Base-by-base conservation (phyloP, 106 monocot species). In the Platanthera zijinensis region DNA sequence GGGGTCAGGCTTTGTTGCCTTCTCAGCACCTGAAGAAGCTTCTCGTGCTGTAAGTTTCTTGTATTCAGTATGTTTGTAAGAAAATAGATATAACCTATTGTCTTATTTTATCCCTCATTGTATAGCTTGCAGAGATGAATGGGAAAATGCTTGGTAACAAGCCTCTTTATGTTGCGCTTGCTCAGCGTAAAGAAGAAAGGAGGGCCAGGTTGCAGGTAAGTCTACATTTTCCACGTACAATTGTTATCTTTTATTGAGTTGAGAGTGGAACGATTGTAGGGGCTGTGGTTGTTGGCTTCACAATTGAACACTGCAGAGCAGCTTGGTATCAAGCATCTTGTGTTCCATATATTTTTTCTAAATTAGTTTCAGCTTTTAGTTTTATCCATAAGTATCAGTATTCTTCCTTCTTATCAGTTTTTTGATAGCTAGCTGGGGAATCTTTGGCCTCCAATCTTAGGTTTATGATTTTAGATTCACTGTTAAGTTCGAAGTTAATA, bases 121-220 rank as follows among this genome's bases (percentile, higher is more conserved):
- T 75, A 25, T 77, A 92, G 91, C 54, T 92, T 57, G 8, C 63
- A 8, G 86, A 88, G 66, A 92, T 92, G 91, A 92, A 92, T 78
- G 88, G 91, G 57, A 92, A 86, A 84, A 92, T 92, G 85, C 56
- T 92, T 74, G 84, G 78, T 48, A 80, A 83, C 76, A 92, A 92
- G 71, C 91, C 91, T 78, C 74, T 91, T 18, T 91, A 91, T 82
- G 91, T 91, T 76, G 91, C 91, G 25, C 54, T 84, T 73, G 91
- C 91, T 53, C 91, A 92, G 51, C 91, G 88, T 48, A 92, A 92
- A 81, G 91, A 92, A 81, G 91, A 92, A 1, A 86, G 91, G 77
- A 88, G 74, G 76, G 91, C 91, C 18, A 84, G 82, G 76, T 76
- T 92, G 51, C 91, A 92, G 86, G 91, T 92, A 83, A 5, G 39